phyloP scores from a whole-genome alignment of 1,139 yeast species.

The Debaryomyces fabryi region DNA sequence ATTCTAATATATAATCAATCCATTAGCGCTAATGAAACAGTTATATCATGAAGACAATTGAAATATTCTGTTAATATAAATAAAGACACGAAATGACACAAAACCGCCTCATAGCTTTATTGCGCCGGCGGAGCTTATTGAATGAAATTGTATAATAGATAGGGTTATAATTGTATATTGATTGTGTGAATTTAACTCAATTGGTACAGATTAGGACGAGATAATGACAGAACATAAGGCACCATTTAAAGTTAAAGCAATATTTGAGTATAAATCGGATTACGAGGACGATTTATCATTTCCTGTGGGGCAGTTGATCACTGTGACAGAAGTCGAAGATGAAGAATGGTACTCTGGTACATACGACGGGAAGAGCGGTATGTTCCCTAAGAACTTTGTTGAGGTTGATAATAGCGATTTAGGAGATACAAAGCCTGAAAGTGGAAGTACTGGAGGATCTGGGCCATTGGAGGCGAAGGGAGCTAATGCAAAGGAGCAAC shows the following conservation, averaged over 20 bases:
- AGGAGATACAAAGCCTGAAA: not conserved
- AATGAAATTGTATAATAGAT: not conserved
- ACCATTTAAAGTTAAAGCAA: conserved; percentile 74
- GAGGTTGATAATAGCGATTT: conserved; percentile 27
- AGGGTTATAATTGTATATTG: not conserved
- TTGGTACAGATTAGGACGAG: conserved; percentile 4
- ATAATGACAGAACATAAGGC: conserved; percentile 12
- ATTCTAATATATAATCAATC: conserved; percentile 2
- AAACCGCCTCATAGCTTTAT: conserved; percentile 5
- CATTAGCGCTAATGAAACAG: not conserved
- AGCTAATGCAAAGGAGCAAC: conserved; percentile 4
- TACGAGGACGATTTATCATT: conserved; percentile 84
- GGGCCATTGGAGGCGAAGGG: not conserved
- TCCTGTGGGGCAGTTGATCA: conserved; percentile 64
- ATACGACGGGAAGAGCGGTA: conserved; percentile 62
- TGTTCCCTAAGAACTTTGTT: conserved; percentile 89
- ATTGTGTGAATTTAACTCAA: conserved; percentile 5
- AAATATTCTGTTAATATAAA: not conserved
- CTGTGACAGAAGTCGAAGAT: conserved; percentile 78
- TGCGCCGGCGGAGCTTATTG: conserved; percentile 10
- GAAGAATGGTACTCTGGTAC: conserved; percentile 88
- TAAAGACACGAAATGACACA: conserved; percentile 6
- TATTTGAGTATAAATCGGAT: conserved; percentile 74
- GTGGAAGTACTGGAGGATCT: not conserved
- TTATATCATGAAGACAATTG: not conserved